Evolutionary conservation across 345 rosid genomes (phyloP), one percentile per base, ranked within the genome.

Genomic region (Triadica sebifera): DNA sequence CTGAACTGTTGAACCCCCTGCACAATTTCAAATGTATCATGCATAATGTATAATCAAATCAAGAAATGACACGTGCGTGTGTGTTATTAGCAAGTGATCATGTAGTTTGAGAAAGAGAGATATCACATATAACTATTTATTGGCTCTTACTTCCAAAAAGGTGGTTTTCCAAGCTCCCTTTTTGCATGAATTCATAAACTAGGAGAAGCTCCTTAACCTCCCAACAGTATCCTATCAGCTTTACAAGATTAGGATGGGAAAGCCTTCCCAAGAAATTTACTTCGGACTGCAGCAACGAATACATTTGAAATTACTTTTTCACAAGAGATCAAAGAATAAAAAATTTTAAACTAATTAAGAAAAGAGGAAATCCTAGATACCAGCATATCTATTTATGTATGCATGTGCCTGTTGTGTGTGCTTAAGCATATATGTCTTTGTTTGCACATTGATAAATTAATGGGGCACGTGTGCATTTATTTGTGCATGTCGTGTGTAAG

Each of bases 81-180:
- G 34, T 29, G 34, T 29, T 2, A 29, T 29, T 29, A 29, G 34
- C 34, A 29, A n/a, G n/a, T n/a, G n/a, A n/a, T 43, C 47, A 43
- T 43, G 10, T 43, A 43, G 8, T 43, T 62, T 15, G 37, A 46
- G 53, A 17, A 17, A 49, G 29, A 63, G 37, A 65, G 4, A n/a
- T 5, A 38, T 70, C 12, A 22, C 25, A 10, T 3, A 65, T 39
- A 25, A 4, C 24, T 17, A 37, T 29, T 57, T 22, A 46, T 34
- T 17, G 71, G 77, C 65, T 58, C 89, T 85, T 86, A 86, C 91
- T 86, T 84, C 97, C 89, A 68, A 94, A 94, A 25, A 94, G 79
- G 80, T 94, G 98, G 81, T 94, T 87, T 81, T 92, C 98, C 84
- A 94, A 81, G 86, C 98, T 94, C 49, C 98, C 98, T 77, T 87